Evolutionary conservation across 495 filamentous ascomycete genomes (phyloP).

Genomic region (Pseudevernia furfuracea): DNA sequence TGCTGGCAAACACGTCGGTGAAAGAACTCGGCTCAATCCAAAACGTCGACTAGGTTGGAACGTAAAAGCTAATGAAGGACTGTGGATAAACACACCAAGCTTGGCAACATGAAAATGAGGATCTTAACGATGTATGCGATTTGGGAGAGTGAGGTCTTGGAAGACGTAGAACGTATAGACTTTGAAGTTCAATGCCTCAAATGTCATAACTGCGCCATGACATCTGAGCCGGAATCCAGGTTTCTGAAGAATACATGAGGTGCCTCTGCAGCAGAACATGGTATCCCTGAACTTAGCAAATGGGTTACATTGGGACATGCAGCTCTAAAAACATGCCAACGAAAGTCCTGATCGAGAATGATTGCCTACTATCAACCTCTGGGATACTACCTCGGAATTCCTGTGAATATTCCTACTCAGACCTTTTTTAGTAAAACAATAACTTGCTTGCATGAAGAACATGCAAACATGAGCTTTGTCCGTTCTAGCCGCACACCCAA

Average conservation of each 20-base stretch:
- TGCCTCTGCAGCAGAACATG: neutral
- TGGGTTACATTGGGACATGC: neutral
- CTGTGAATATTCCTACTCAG: neutral
- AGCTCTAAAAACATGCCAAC: neutral
- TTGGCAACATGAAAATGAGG: neutral
- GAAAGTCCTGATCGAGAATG: neutral
- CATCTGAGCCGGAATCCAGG: neutral
- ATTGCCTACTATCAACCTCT: neutral
- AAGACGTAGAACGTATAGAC: neutral
- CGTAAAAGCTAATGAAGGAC: neutral
- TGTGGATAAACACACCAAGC: neutral
- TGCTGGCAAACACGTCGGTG: too few relatives aligned
- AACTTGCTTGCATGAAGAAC: neutral
- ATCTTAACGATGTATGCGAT: neutral
- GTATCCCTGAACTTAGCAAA: neutral
- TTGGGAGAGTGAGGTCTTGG: neutral
- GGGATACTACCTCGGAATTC: neutral
- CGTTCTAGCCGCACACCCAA: neutral
- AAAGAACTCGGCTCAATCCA: too few relatives aligned
- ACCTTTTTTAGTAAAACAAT: neutral
- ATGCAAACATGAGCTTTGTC: neutral
- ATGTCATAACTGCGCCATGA: too few relatives aligned
- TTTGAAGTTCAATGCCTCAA: neutral
- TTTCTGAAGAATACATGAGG: neutral
- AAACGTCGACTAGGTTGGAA: too few relatives aligned